phyloP scores from a whole-genome alignment of 306 rosid species.

The Alnus glutinosa region DNA sequence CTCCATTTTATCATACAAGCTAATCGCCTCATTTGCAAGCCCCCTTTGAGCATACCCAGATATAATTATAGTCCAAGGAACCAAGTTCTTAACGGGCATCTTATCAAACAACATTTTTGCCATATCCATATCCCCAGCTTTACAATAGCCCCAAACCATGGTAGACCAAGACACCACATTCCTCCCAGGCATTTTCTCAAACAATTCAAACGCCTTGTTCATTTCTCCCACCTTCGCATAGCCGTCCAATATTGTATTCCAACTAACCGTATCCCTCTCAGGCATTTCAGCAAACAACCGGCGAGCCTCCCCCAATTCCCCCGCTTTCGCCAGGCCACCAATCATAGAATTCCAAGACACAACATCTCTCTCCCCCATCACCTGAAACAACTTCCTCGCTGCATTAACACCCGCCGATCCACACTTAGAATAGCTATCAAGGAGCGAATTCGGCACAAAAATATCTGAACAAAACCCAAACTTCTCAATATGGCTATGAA shows the following conservation, averaged over 20 bases:
- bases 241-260: constrained; percentile 85
- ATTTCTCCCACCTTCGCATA: constrained; percentile 58
- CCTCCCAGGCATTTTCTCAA: constrained; percentile 70
- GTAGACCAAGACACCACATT: constrained; percentile 81
- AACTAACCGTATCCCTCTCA: constrained; percentile 65
- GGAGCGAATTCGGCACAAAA: constrained; percentile 67
- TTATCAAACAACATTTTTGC: constrained; percentile 67
- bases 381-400: constrained; percentile 54
- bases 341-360: constrained; percentile 76
- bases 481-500: constrained; percentile 66
- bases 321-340: constrained; percentile 54
- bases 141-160: constrained; percentile 65
- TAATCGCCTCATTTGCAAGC: constrained; percentile 48
- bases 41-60: constrained; percentile 87
- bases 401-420: constrained; percentile 48
- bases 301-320: constrained; percentile 49
- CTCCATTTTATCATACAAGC: constrained; percentile 68
- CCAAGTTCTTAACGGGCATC: constrained; percentile 66
- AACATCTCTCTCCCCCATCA: constrained; percentile 53
- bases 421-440: constrained; percentile 61
- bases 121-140: constrained; percentile 72
- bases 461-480: constrained; percentile 57
- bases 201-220: constrained; percentile 62
- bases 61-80: constrained; percentile 78
- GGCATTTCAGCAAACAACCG: constrained; percentile 76